Percentiles rank a stretch among this genome's conserved stretches.
phyloP scores from a whole-genome alignment of 2,329 filamentous ascomycete genomes.

The Ophioceras dolichostomum region DNA sequence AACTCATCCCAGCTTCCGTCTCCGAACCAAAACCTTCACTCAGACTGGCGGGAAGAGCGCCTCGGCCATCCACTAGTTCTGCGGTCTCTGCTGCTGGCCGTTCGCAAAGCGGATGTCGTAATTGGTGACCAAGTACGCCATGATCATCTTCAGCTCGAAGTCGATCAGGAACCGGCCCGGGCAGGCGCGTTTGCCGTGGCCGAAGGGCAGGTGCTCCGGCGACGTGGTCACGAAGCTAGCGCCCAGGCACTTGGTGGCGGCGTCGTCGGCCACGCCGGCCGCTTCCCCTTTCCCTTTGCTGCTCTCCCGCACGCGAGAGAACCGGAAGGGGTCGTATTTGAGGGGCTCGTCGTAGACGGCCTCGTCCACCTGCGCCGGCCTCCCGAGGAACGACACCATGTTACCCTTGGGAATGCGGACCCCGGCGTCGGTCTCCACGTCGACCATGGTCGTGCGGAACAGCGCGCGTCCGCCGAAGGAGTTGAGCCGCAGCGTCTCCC shows the following conservation, averaged over 20 bases:
- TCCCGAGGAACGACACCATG: slow-evolving; percentile 18
- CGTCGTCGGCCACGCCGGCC: too few species aligned
- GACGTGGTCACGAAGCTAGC: slow-evolving; percentile 20
- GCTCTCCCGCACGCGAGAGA: slow-evolving; percentile 20
- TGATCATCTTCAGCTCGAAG: slow-evolving; percentile 21
- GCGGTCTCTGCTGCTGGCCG: too few species aligned
- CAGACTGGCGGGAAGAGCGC: too few species aligned
- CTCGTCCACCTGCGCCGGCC: slow-evolving; percentile 16
- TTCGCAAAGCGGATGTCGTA: too few species aligned
- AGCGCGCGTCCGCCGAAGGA: slow-evolving; percentile 12
- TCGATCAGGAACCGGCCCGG: slow-evolving; percentile 25
- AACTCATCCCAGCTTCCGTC: too few species aligned
- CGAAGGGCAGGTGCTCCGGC: slow-evolving; percentile 21
- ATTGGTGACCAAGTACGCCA: slow-evolving; percentile 7
- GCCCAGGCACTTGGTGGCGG: too few species aligned
- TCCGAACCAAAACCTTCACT: too few species aligned
- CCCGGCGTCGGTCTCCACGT: slow-evolving; percentile 19
- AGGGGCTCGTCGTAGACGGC: slow-evolving; percentile 19
- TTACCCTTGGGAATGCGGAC: slow-evolving; percentile 18
- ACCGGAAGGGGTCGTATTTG: slow-evolving; percentile 28
- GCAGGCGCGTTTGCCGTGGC: slow-evolving; percentile 25
- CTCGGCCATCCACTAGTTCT: too few species aligned
- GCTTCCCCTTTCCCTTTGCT: too few species aligned
- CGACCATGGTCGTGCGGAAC: slow-evolving; percentile 16
- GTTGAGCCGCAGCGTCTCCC: slow-evolving; percentile 28